A percentile compares a stretch with the other conserved stretches of the same genome.
Conservation (phyloP, 2,329 filamentous ascomycete genomes). For the Rhynchosporium agropyri region DNA sequence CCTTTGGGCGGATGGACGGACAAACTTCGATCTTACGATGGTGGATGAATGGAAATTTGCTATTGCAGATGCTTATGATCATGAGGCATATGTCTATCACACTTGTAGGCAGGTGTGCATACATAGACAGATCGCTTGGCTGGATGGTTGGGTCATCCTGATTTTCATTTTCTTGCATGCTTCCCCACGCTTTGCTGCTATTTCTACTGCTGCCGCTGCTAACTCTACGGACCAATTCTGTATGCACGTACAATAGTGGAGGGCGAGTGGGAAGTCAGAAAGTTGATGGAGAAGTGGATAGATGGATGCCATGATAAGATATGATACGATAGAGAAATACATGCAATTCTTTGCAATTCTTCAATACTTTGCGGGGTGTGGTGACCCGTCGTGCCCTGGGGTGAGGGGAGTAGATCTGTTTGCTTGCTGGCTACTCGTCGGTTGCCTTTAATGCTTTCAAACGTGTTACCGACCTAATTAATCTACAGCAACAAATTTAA, state of each 20-base stretch:
- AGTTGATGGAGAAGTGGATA: neutral
- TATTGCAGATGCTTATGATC: no score
- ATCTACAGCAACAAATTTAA: no score
- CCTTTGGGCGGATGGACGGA: slow-evolving; percentile 1
- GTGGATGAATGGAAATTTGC: no score
- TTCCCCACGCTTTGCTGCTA: neutral
- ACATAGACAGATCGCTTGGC: neutral
- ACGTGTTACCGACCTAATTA: no score
- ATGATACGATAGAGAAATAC: neutral
- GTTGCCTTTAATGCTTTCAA: no score
- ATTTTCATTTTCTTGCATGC: neutral
- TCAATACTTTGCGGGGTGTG: no score
- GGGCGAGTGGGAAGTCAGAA: no score
- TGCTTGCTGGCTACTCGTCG: no score
- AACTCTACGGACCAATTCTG: no score
- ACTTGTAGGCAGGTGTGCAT: neutral
- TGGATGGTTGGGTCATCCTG: neutral
- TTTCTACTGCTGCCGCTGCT: neutral
- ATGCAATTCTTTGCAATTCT: no score
- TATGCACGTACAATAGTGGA: neutral
- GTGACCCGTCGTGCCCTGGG: no score
- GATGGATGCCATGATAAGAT: neutral
- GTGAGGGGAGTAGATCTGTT: no score
- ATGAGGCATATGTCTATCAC: neutral
- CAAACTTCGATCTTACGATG: neutral